phyloP scores from a whole-genome alignment of 306 rosid species.

The Trichosanthes truncata region DNA sequence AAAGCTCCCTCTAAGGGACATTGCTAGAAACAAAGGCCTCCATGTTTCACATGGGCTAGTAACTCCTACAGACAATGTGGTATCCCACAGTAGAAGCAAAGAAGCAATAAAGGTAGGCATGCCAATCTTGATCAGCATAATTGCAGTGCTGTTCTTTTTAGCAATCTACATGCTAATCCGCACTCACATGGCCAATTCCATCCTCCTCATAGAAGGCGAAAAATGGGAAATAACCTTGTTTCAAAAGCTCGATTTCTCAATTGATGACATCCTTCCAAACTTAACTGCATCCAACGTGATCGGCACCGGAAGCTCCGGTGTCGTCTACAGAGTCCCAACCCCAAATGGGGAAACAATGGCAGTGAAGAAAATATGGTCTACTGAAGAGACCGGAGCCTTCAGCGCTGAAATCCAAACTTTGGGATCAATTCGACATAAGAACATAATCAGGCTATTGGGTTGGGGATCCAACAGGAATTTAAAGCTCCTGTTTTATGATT shows the following conservation, averaged over 20 bases:
- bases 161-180: slow-evolving; percentile 36
- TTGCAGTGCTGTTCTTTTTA: slow-evolving; percentile 41
- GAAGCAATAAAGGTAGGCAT: slow-evolving; percentile 31
- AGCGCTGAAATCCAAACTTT: slow-evolving; percentile 52
- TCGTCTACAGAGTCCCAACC: slow-evolving; percentile 52
- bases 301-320: slow-evolving; percentile 80
- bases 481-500: slow-evolving; percentile 63
- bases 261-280: slow-evolving; percentile 46
- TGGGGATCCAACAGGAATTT: slow-evolving; percentile 49
- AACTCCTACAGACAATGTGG: slow-evolving; percentile 21
- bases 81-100: slow-evolving; percentile 16
- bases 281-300: slow-evolving; percentile 59
- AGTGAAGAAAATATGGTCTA: slow-evolving; percentile 70
- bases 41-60: slow-evolving; percentile 28
- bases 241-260: slow-evolving; percentile 59
- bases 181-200: slow-evolving; percentile 19
- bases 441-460: slow-evolving; percentile 57
- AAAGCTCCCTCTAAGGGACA: slow-evolving; percentile 54
- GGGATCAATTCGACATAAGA: slow-evolving; percentile 56
- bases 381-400: slow-evolving; percentile 54
- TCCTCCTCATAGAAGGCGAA: slow-evolving; percentile 27
- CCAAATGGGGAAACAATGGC: slow-evolving; percentile 50
- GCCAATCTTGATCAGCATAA: slow-evolving; percentile 40
- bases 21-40: slow-evolving; percentile 61
- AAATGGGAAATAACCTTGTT: slow-evolving; percentile 71